Conservation (phyloP, 2,329 filamentous ascomycete genomes). For the Thelonectria rubi region DNA sequence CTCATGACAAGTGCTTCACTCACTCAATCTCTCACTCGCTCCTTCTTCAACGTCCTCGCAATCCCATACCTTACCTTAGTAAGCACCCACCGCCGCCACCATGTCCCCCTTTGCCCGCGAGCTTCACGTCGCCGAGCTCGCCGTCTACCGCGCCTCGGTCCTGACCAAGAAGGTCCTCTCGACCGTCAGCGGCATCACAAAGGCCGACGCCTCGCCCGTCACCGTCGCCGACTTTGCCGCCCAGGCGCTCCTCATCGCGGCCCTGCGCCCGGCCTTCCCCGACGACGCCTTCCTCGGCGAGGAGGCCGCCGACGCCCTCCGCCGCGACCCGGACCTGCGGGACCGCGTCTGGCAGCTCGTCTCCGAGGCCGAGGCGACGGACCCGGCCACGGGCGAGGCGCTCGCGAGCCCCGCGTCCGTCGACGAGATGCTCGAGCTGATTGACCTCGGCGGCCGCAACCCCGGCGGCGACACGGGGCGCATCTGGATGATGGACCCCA, state of each 20-base stretch:
- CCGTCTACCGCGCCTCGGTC: conserved; percentile 64
- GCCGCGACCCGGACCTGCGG: conserved; percentile 57
- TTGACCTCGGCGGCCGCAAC: conserved; percentile 64
- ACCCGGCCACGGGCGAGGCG: conserved; percentile 21
- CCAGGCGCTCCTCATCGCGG: conserved; percentile 68
- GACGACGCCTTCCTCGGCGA: conserved; percentile 68
- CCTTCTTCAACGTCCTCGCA: not conserved
- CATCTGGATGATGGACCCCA: conserved; percentile 71
- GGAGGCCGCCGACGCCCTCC: conserved; percentile 64
- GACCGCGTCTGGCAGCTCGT: conserved; percentile 66
- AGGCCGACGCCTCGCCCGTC: conserved; percentile 67
- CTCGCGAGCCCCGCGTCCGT: conserved; percentile 54
- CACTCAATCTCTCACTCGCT: not conserved
- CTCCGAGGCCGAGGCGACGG: conserved; percentile 27
- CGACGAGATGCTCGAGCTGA: conserved; percentile 68
- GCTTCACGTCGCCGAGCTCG: conserved; percentile 49
- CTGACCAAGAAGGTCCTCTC: conserved; percentile 61
- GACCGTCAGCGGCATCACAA: conserved; percentile 60
- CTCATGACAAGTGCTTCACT: conserved; percentile 8
- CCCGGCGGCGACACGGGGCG: conserved; percentile 48
- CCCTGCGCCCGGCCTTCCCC: conserved; percentile 63
- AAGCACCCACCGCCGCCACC: no score
- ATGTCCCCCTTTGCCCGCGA: conserved; percentile 44
- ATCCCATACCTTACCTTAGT: not conserved
- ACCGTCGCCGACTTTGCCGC: conserved; percentile 72